Evolutionary conservation across 805 yeast species (phyloP).

Genomic region (Lachancea dasiensis): DNA sequence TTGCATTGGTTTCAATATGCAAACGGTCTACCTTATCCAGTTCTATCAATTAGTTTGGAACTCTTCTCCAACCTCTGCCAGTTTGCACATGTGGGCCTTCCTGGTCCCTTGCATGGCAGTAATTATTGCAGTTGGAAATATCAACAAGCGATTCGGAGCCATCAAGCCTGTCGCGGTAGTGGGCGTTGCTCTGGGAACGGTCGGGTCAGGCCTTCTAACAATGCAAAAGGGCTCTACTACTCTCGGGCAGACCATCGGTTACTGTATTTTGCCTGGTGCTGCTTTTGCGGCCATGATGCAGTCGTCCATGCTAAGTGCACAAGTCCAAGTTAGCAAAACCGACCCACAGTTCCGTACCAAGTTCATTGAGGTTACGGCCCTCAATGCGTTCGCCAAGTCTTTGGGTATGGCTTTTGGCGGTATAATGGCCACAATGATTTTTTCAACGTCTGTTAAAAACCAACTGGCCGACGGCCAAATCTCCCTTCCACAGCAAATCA

Average conservation of each 20-base stretch:
- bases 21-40: slow-evolving; percentile 21
- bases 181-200: slow-evolving; percentile 28
- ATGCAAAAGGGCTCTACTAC: slow-evolving; percentile 30
- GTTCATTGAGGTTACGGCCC: slow-evolving; percentile 23
- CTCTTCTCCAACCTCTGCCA: slow-evolving; percentile 22
- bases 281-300: slow-evolving; percentile 35
- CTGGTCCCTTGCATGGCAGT: slow-evolving; percentile 22
- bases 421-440: slow-evolving; percentile 21
- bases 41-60: slow-evolving; percentile 23
- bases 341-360: slow-evolving; percentile 16
- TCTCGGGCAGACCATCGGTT: slow-evolving; percentile 31
- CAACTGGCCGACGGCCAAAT: slow-evolving; percentile 11
- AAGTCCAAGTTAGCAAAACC: slow-evolving; percentile 23
- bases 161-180: slow-evolving; percentile 33
- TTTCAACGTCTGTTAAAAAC: slow-evolving; percentile 17
- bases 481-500: slow-evolving; percentile 4
- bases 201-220: slow-evolving; percentile 34
- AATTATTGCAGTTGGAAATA: slow-evolving; percentile 25
- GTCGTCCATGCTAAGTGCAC: slow-evolving; percentile 29
- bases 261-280: slow-evolving; percentile 35
- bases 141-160: slow-evolving; percentile 31
- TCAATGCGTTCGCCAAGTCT: slow-evolving; percentile 21
- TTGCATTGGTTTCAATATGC: slow-evolving; percentile 18
- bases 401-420: slow-evolving; percentile 26
- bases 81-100: slow-evolving; percentile 18